Percentiles rank a stretch among this genome's conserved stretches.
These are phyloP conservation scores for Ceratocystis eucalypticola DNA, from an alignment of 2,329 filamentous ascomycete species.

Conservation along the genomic window DNA sequence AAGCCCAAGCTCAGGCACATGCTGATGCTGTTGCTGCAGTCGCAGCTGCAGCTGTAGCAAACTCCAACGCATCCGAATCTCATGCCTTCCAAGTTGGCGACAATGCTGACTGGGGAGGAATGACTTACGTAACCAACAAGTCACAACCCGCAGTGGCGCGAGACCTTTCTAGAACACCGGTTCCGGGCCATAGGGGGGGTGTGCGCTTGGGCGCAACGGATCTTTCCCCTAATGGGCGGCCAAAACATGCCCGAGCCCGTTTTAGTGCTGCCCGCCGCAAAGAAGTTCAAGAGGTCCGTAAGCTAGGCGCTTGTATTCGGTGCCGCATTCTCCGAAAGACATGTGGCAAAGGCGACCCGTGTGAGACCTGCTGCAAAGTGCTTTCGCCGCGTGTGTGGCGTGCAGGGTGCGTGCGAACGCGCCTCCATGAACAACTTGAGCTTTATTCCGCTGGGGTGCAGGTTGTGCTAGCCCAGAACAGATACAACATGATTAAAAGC, in stretches of 20 bases:
- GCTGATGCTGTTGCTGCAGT: conserved; percentile 23
- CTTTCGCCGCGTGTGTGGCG: conserved; percentile 52
- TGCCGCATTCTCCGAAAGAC: conserved; percentile 54
- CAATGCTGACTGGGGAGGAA: conserved; percentile 35
- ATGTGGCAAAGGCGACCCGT: conserved; percentile 50
- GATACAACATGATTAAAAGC: conserved; percentile 42
- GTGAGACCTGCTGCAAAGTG: conserved; percentile 50
- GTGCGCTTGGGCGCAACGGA: conserved; percentile 40
- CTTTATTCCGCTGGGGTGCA: conserved; percentile 52
- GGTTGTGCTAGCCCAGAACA: conserved; percentile 46
- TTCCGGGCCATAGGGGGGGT: conserved; percentile 32
- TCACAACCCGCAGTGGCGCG: conserved; percentile 10
- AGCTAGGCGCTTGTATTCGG: conserved; percentile 51
- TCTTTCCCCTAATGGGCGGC: conserved; percentile 33
- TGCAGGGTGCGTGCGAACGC: conserved; percentile 48
- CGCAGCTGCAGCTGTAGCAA: conserved; percentile 25
- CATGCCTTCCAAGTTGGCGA: conserved; percentile 22
- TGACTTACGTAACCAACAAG: conserved; percentile 35
- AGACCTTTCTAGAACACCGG: conserved; percentile 23
- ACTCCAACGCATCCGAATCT: conserved; percentile 22
- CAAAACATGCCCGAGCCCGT: conserved; percentile 41
- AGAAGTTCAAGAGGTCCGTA: conserved; percentile 51
- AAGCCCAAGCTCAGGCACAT: background rate
- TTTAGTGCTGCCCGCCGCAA: conserved; percentile 47
- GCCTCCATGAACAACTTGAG: conserved; percentile 47